Evolutionary conservation across 169 alveolate genomes (phyloP), one percentile per base, ranked within the genome.

Genomic region (Ichthyophthirius multifiliis): DNA sequence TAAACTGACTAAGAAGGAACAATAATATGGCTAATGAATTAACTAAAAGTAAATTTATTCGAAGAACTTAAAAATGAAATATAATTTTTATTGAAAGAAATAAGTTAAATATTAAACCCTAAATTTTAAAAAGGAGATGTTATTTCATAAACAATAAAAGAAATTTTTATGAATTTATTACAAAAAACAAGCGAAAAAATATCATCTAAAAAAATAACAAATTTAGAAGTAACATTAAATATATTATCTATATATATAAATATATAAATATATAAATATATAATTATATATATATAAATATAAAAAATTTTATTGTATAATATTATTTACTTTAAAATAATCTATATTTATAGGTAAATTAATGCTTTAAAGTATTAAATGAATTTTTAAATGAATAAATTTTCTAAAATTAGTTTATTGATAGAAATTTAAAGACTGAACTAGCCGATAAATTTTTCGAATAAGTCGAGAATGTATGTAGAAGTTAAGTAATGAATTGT

Each of bases 381-480:
- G 16, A 35, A 2, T 34, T 32, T 30, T 34, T 67, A n/a, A 13
- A 27, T 12, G 37, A 79, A 43, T 34, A 39, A 34, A 43, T 79
- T 16, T 45, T 79, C 15, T 44, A 79, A 6, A 79, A 79, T 55
- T 41, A 48, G 12, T 37, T 64, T 10, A 67, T 79, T n/a, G 67
- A 65, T 23, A 27, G 65, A 3, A 65, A 43, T 44, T 67, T 79
- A 20, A 79, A 65, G 47, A 65, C 80, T 9, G 78, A 65, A 23
- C 65, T 79, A 3, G 34, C 48, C 4, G 77, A 79, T 32, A 79
- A 79, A 39, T 79, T 79, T 67, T 18, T 71, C 3, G 85, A 79
- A 37, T 27, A 41, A 34, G 78, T 79, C 2, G 85, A 79, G 27
- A 65, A 65, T 7, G 64, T 79, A 1, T 79, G 80, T 43, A 79